These are phyloP conservation scores for Stachybotrys elegans DNA, from an alignment of 2,329 filamentous ascomycete species.

Conservation along the genomic window DNA sequence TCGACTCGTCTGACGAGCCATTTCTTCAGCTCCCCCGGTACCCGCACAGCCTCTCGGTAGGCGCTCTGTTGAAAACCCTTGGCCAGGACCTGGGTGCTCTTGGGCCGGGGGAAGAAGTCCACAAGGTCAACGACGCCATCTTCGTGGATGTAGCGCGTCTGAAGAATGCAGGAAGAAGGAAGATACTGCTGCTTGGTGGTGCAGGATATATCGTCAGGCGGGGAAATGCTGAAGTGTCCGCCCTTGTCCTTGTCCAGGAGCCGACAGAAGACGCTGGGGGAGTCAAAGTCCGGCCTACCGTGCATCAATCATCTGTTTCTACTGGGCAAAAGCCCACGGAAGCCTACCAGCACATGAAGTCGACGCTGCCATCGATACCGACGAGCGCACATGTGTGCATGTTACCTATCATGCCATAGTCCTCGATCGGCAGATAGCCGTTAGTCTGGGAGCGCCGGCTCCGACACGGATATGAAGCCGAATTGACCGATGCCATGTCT, in stretches of 20 bases:
- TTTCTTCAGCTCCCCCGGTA: slow-evolving; percentile 60
- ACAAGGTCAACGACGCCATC: slow-evolving; percentile 68
- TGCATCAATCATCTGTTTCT: too few relatives aligned
- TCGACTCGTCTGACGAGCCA: slow-evolving; percentile 69
- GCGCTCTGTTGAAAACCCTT: slow-evolving; percentile 43
- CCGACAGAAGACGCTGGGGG: slow-evolving; percentile 69
- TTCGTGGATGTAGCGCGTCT: slow-evolving; percentile 74
- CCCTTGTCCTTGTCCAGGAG: slow-evolving; percentile 71
- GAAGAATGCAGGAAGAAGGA: slow-evolving; percentile 68
- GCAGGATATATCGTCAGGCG: slow-evolving; percentile 42
- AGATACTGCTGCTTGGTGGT: slow-evolving; percentile 77
- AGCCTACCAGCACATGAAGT: slow-evolving; percentile 70
- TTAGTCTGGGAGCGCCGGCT: slow-evolving; percentile 29
- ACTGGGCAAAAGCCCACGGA: not conserved
- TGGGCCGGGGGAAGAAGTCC: slow-evolving; percentile 72
- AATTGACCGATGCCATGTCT: slow-evolving; percentile 27
- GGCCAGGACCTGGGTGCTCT: slow-evolving; percentile 47
- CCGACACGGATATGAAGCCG: slow-evolving; percentile 24
- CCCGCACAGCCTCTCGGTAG: slow-evolving; percentile 47
- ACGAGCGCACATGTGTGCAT: slow-evolving; percentile 76
- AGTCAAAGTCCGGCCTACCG: slow-evolving; percentile 70
- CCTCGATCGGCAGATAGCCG: slow-evolving; percentile 61
- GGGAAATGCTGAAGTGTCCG: slow-evolving; percentile 66
- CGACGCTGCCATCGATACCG: slow-evolving; percentile 67
- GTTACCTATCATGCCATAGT: slow-evolving; percentile 77